These are phyloP conservation scores for Boletus subparvulus DNA, from an alignment of 768 basidiomycete genomes.

Conservation along the genomic window DNA sequence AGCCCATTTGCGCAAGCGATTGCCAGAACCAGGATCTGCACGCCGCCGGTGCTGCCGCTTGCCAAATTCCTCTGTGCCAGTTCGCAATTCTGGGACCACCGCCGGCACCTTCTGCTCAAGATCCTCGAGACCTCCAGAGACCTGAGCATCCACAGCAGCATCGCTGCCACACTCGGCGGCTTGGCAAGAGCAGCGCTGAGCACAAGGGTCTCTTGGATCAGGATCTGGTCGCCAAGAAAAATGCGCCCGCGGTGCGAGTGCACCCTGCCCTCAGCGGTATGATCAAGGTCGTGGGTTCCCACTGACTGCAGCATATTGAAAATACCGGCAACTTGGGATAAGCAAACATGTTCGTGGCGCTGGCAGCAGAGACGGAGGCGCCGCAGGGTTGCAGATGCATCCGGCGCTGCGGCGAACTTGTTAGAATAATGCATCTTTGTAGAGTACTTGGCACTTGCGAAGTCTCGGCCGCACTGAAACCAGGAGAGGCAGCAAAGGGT, in stretches of 20 bases:
- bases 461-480: conserved; percentile 48
- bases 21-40: conserved; percentile 76
- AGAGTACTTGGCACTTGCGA: conserved; percentile 21
- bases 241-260: conserved; percentile 97
- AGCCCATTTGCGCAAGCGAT: conserved; percentile 5
- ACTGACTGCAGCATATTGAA: too few species aligned
- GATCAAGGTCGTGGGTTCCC: conserved; percentile 99
- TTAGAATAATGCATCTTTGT: neutral
- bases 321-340: too few species aligned
- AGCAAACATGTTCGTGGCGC: too few species aligned
- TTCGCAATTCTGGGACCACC: conserved; percentile 87
- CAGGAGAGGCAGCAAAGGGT: conserved; percentile 27
- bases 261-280: conserved; percentile 97
- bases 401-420: conserved; percentile 29
- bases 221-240: conserved; percentile 93
- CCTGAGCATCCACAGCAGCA: conserved; percentile 88
- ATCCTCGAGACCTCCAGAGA: conserved; percentile 91
- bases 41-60: conserved; percentile 82
- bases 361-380: conserved; percentile 6
- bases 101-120: conserved; percentile 88
- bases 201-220: conserved; percentile 88
- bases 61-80: conserved; percentile 97
- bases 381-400: conserved; percentile 34
- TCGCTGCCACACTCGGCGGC: conserved; percentile 96
- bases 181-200: conserved; percentile 96